Percentiles rank a stretch among this genome's conserved stretches.
phyloP scores from a whole-genome alignment of 306 rosid genomes.

The Cicer chorassanicum region DNA sequence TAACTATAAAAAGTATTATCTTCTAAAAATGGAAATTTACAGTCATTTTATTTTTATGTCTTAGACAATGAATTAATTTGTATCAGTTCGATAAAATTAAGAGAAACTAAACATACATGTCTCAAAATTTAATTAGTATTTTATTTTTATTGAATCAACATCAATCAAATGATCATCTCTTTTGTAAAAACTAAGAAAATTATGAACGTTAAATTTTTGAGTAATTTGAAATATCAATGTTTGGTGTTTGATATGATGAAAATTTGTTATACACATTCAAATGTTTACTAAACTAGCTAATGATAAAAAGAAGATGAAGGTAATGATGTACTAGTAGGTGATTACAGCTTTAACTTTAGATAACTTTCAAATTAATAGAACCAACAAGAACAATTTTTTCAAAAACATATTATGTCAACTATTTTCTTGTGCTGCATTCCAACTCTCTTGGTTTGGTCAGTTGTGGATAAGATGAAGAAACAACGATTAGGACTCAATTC shows the following conservation, averaged over 20 bases:
- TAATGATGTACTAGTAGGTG: neutral
- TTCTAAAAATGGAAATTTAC: no score
- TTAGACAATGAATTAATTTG: neutral
- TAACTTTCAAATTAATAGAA: neutral
- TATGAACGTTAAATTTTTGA: no score
- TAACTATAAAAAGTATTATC: no score
- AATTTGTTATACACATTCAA: no score
- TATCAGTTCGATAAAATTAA: neutral
- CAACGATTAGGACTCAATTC: slow-evolving; percentile 38
- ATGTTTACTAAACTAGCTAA: neutral
- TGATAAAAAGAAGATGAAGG: neutral
- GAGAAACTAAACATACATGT: no score
- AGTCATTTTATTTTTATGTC: no score
- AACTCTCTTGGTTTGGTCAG: slow-evolving; percentile 17
- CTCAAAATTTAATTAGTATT: no score
- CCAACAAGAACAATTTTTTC: neutral
- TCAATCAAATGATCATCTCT: no score
- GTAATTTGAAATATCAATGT: no score
- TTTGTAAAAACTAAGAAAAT: no score
- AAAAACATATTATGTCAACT: neutral
- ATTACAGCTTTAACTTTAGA: slow-evolving; percentile 21
- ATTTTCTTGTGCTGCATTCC: slow-evolving; percentile 4
- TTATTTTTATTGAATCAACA: no score
- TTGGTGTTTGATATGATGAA: no score
- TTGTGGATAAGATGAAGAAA: slow-evolving; percentile 42